Base-by-base conservation (phyloP, 768 basidiomycete species). In the Suillus hirtellus region DNA sequence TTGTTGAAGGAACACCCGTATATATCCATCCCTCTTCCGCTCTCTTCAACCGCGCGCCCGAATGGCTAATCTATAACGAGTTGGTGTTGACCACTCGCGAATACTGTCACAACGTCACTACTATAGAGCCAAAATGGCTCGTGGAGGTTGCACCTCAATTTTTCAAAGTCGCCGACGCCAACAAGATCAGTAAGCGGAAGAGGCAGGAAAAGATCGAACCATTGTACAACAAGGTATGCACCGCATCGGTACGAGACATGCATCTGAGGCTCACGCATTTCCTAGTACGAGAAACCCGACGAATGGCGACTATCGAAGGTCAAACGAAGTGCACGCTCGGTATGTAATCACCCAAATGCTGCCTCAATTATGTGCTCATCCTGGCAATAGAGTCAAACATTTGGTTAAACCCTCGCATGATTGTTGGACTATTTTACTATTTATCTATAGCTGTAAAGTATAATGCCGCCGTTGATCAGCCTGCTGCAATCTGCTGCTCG, bases 21-120 rank as follows among this genome's bases (percentile, higher is more conserved):
- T 99, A 96, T 76, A 95, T 99, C 61, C 97, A 99, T 77, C 97
- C 95, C 0, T 96, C 96, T 2, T 96, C 95, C 3, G 92, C 95
- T 6, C 81, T 99, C 21, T 99, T 99, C 84, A 98, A 99, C 73
- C 89, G 96, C 44, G 90, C 91, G 44, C 97, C 97, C 0, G 96
- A 99, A 76, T 97, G 95, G 94, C 79, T 93, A 46, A 88, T 96
- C 54, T 96, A 99, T 78, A 94, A 99, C 74, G 97, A 99, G 75
- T 75, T 99, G 70, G 89, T 99, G 60, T 81, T 99, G 66, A 99
- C 97, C 14, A 97, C 97, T n/a, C 86, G 95, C 70, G 93, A 95
- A 77, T 97, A 93, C 72, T 93, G 90, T 74, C 90, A 93, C 70
- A 95, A 92, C 61, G 94, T 99, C 50, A 96, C 95, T 0, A 93